phyloP scores from a whole-genome alignment of 1,284 basidiomycete genomes.

The Coniferiporia sulphurascens region DNA sequence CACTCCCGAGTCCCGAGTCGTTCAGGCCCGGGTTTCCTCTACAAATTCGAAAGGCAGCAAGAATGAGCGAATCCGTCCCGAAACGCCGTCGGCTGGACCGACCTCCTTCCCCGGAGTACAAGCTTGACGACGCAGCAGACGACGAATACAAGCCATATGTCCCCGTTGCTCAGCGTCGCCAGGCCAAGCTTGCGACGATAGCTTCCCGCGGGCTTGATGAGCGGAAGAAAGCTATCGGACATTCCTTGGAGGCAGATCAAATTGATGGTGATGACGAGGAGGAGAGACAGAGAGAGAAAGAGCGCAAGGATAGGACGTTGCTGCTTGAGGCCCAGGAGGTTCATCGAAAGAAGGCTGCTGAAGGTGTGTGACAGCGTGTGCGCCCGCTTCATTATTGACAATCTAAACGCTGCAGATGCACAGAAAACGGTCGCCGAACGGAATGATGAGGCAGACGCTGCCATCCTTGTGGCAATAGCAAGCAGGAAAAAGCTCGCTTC shows the following conservation, averaged over 20 bases:
- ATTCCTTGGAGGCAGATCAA: constrained; percentile 45
- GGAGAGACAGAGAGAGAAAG: constrained; percentile 66
- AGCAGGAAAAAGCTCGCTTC: constrained; percentile 88
- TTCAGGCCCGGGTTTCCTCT: too few relatives aligned
- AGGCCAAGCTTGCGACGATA: constrained; percentile 76
- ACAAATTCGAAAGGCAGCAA: background rate
- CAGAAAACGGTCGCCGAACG: constrained; percentile 82
- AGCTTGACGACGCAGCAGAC: constrained; percentile 59
- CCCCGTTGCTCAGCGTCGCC: constrained; percentile 80
- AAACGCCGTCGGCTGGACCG: constrained; percentile 44
- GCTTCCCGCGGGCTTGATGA: constrained; percentile 55
- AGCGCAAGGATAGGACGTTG: constrained; percentile 78
- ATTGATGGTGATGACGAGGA: constrained; percentile 76
- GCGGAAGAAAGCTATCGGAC: constrained; percentile 46
- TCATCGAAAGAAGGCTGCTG: constrained; percentile 71
- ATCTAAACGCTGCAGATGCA: constrained; percentile 51
- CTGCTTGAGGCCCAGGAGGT: constrained; percentile 92
- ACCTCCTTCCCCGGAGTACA: constrained; percentile 59
- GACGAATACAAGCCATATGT: constrained; percentile 78
- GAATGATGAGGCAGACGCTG: constrained; percentile 83
- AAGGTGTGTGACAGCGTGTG: constrained; percentile 48
- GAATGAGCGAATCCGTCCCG: constrained; percentile 23
- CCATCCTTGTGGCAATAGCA: constrained; percentile 88
- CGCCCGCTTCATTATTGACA: background rate
- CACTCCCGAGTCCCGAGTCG: background rate